Percentiles rank a stretch among this genome's conserved stretches.
These are phyloP conservation scores for Viola odorata DNA, from an alignment of 345 rosid species.

Conservation along the genomic window DNA sequence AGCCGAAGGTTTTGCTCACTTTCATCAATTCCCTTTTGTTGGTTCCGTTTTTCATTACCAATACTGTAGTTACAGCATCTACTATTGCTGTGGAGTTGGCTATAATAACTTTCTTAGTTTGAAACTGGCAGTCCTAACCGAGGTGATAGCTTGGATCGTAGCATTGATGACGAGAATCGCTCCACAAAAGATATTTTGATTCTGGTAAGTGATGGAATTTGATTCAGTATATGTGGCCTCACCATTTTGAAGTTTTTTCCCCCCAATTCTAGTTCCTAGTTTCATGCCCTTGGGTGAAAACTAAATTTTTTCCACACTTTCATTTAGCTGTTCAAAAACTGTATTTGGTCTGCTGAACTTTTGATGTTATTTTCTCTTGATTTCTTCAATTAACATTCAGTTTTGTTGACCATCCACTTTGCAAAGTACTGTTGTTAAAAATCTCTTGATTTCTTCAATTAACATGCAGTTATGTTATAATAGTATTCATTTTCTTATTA, in stretches of 20 bases:
- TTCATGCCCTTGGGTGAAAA: slow-evolving; percentile 13
- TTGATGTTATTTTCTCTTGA: neutral
- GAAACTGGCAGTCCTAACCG: slow-evolving; percentile 71
- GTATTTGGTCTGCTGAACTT: neutral
- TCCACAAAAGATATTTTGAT: slow-evolving; percentile 71
- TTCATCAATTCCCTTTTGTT: slow-evolving; percentile 3
- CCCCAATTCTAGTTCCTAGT: neutral
- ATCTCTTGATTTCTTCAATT: slow-evolving; percentile 7
- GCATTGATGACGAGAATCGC: slow-evolving; percentile 65
- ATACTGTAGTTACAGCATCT: slow-evolving; percentile 6
- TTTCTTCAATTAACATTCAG: no score
- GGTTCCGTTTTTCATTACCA: slow-evolving; percentile 2
- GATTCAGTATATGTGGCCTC: neutral
- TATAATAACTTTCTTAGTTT: slow-evolving; percentile 17
- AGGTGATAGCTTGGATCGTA: slow-evolving; percentile 93
- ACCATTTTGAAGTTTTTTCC: neutral
- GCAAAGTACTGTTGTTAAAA: no score
- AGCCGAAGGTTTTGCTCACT: slow-evolving; percentile 70
- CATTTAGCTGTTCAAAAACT: slow-evolving; percentile 3
- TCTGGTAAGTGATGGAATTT: slow-evolving; percentile 55
- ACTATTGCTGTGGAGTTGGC: slow-evolving; percentile 1
- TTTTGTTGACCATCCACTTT: no score
- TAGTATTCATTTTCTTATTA: slow-evolving; percentile 1
- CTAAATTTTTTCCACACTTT: slow-evolving; percentile 7
- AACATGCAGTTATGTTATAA: neutral